Base-by-base conservation (phyloP, 495 filamentous ascomycete species). In the Immersiella caudata region DNA sequence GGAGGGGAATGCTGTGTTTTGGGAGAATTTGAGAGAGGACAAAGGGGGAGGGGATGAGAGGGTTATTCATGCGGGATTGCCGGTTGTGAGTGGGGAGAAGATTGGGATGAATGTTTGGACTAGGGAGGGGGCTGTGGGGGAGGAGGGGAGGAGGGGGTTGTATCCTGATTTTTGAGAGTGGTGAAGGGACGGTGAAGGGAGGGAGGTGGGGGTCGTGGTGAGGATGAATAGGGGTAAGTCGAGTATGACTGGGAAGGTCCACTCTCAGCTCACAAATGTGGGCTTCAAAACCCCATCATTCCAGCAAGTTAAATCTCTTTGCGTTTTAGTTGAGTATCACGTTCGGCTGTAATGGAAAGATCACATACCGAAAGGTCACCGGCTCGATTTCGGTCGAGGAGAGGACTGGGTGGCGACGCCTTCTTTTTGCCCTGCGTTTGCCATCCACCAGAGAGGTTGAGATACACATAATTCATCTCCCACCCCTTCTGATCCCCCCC, bases 21-120 rank as follows among this genome's bases (percentile, higher is more conserved):
- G 60, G 60, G 20, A 52, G 60, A 63, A 63, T 20, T 29, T 63
- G 60, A 26, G 40, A 9, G 33, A n/a, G 21, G 40, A n/a, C n/a
- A n/a, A 52, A 18, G 60, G 60, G 20, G 50, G 2, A 7, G 60
- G 60, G 4, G 60, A 63, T 27, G 21, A 51, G 26, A 50, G 60
- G 46, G 22, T 52, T 5, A 40, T 63, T 24, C 60, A 63, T 52
- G 60, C 60, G 46, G 60, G 60, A 21, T 7, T 63, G 7, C 60
- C 60, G 7, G 60, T 63, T 1, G 29, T 52, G 4, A 20, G 4
- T 0, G 60, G 60, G 22, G 40, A 49, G 36, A 63, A 63, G 60
- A 63, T 63, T 52, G 60, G 60, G 11, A 63, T 63, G 60, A 63
- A 63, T 27, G 29, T 52, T 52, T 59, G 56, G 56, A 59, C 56